A percentile compares a stretch with the other conserved stretches of the same genome.
These are phyloP conservation scores for Aspergillus glaucus DNA, from an alignment of 2,329 filamentous ascomycete species.

Conservation along the genomic window DNA sequence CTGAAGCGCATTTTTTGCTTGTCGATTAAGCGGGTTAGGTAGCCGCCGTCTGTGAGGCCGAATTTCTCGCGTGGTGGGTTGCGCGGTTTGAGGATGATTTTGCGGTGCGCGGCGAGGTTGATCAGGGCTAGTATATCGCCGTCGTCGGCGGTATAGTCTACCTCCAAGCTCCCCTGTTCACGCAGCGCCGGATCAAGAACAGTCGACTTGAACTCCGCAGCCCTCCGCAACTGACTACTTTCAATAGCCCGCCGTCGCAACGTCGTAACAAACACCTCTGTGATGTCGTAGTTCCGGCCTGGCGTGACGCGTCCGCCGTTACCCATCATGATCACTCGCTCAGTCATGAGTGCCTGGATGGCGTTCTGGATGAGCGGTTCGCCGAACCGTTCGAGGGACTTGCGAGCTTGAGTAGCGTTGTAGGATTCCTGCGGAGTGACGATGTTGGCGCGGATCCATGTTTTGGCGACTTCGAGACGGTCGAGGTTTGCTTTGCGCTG, in stretches of 20 bases:
- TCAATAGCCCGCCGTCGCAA: conserved; percentile 38
- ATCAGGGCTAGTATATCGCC: conserved; percentile 39
- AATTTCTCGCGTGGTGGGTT: conserved; percentile 40
- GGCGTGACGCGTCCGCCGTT: conserved; percentile 36
- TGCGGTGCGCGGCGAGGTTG: conserved; percentile 34
- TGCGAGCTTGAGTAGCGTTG: conserved; percentile 28
- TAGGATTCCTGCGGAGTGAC: conserved; percentile 40
- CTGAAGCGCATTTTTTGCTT: conserved; percentile 38
- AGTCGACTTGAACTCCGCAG: conserved; percentile 37
- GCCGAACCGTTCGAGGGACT: conserved; percentile 26
- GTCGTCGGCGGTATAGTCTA: conserved; percentile 36
- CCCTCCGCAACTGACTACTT: conserved; percentile 33
- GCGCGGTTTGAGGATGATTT: conserved; percentile 30
- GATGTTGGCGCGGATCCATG: conserved; percentile 45
- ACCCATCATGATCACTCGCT: conserved; percentile 33
- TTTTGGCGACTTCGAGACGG: conserved; percentile 35
- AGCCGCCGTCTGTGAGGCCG: conserved; percentile 42
- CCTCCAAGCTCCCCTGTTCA: conserved; percentile 21
- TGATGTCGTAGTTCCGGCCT: conserved; percentile 41
- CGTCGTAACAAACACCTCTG: conserved; percentile 34
- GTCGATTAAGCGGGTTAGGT: conserved; percentile 43
- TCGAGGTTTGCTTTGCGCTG: conserved; percentile 15
- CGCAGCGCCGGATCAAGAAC: conserved; percentile 36
- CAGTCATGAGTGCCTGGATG: conserved; percentile 34
- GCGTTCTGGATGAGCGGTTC: conserved; percentile 33